Evolutionary conservation across 805 yeast genomes (phyloP), one percentile per base, ranked within the genome.

Genomic region (Ogataea nonfermentans): DNA sequence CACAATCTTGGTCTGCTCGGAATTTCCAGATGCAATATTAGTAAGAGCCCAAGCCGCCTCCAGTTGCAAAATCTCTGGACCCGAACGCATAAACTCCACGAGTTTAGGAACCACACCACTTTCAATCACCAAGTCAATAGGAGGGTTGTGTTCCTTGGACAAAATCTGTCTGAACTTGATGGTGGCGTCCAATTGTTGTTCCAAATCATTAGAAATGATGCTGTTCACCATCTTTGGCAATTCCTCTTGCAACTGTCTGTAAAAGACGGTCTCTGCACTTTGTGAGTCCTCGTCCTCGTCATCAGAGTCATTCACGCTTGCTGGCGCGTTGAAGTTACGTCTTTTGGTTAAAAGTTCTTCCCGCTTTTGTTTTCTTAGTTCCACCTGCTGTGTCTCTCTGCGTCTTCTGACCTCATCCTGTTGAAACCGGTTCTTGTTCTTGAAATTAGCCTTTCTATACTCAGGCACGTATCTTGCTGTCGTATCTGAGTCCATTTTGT

Each of bases 21-120:
- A 79, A 36, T 83, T 71, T 48, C 99, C 99, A 4, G 96, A 87
- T 15, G 98, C 98, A 63, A 93, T 91, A 62, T 93, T 93, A 35
- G 99, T 93, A 53, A 93, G 76, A n/a, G 98, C 98, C 99, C 99
- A 93, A 7, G 99, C 97, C 9, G 98, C 96, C 70, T 93, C 99
- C 55, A 93, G 78, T 67, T 91, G 98, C 55, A 93, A 74, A 73
- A 85, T 79, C 56, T 86, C 89, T 3, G 90, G 86, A 51, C 86
- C 89, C 38, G 77, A 71, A 44, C 71, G 69, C 89, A 93, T 84
- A 55, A 90, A 88, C 53, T 77, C 81, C 40, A 93, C 96, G 62
- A 93, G 76, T 38, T 81, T 81, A 43, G 97, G 95, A 38, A 93
- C 93, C 24, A 91, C 96, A 32, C 98, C 98, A 38, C 90, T 75